These are phyloP conservation scores for Harringtonia lauricola DNA, from an alignment of 2,329 filamentous ascomycete genomes.

Conservation along the genomic window DNA sequence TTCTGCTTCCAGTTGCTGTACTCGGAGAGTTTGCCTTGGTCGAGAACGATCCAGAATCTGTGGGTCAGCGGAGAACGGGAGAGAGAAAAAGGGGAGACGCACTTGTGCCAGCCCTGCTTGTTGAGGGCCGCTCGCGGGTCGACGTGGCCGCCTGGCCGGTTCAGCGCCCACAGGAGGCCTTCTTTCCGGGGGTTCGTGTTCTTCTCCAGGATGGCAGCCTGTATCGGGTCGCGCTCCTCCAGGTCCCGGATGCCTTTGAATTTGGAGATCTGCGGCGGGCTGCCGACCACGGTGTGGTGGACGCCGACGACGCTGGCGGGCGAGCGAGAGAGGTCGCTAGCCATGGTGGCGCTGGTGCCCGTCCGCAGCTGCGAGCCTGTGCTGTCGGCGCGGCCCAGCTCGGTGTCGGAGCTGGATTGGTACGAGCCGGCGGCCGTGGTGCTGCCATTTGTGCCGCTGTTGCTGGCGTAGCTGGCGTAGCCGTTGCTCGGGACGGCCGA, in stretches of 20 bases:
- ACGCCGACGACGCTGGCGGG: constrained; percentile 43
- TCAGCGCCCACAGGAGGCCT: constrained; percentile 88
- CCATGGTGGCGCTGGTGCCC: constrained; percentile 13
- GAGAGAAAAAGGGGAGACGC: constrained; percentile 26
- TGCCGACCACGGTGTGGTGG: constrained; percentile 30
- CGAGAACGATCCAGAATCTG: constrained; percentile 97
- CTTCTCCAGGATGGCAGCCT: constrained; percentile 40
- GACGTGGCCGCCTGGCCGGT: constrained; percentile 83
- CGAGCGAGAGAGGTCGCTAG: constrained; percentile 41
- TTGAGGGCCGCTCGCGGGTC: constrained; percentile 83
- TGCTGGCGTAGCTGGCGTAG: neutral
- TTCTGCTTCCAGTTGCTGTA: constrained; percentile 99
- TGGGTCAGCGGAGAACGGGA: neutral
- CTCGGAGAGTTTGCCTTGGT: constrained; percentile 91
- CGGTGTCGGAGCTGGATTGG: constrained; percentile 48
- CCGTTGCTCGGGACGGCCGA: neutral
- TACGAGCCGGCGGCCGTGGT: constrained; percentile 16
- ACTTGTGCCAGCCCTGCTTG: constrained; percentile 99
- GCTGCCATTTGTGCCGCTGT: neutral
- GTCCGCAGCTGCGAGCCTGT: constrained; percentile 54
- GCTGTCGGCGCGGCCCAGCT: constrained; percentile 63
- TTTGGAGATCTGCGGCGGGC: constrained; percentile 42
- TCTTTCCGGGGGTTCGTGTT: constrained; percentile 72
- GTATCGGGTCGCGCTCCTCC: constrained; percentile 65
- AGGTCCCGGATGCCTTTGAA: constrained; percentile 92